Evolutionary conservation across 75 land plant species (phyloP).

Genomic region (Isoetes taiwanensis): DNA sequence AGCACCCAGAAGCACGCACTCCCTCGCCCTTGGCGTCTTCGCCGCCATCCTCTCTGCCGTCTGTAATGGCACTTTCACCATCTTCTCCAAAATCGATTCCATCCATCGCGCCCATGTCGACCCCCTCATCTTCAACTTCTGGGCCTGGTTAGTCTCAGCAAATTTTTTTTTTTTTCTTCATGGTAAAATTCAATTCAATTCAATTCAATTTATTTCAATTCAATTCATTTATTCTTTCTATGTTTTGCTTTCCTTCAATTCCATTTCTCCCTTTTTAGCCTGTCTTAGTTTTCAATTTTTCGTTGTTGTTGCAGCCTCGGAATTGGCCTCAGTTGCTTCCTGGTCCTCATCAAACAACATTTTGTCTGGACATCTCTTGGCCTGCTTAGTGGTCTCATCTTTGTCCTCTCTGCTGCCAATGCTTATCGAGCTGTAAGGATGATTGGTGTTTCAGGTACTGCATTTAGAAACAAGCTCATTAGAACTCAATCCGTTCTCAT

Average conservation of each 20-base stretch:
- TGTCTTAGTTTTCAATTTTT: not conserved
- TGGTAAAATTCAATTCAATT: not conserved
- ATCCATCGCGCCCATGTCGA: conserved; percentile 14
- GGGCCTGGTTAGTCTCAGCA: conserved; percentile 19
- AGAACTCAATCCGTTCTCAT: no score
- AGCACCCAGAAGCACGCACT: no score
- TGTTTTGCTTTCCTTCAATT: not conserved
- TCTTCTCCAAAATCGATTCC: conserved; percentile 16
- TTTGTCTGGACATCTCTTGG: conserved; percentile 17
- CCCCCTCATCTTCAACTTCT: conserved; percentile 28
- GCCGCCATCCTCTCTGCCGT: conserved; percentile 17
- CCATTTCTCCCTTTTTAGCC: not conserved
- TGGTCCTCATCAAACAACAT: conserved; percentile 13
- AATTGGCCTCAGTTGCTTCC: conserved; percentile 21
- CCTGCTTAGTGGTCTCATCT: conserved; percentile 25
- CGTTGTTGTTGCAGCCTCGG: conserved; percentile 12
- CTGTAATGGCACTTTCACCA: conserved; percentile 20
- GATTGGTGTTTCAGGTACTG: conserved; percentile 23
- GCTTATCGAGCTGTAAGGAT: conserved; percentile 19
- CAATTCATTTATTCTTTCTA: not conserved
- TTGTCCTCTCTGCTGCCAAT: conserved; percentile 20
- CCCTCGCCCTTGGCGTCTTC: conserved; percentile 16
- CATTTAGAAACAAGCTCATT: no score
- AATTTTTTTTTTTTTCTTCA: not conserved
- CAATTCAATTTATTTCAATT: not conserved